Conservation (phyloP, 129 eudicot genomes). For the Lonicera japonica region DNA sequence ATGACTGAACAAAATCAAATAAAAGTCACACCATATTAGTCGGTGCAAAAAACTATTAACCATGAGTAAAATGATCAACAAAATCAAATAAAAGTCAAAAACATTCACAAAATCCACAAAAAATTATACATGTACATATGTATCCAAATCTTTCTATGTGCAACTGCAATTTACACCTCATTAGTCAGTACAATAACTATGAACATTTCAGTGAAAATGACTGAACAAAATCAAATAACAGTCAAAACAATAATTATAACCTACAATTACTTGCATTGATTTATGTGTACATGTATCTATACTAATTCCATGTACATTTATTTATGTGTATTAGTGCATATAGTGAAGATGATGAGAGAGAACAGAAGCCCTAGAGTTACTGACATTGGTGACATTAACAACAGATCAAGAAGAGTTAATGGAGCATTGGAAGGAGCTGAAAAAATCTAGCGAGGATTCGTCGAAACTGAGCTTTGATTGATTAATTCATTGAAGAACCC, state of each 20-base stretch:
- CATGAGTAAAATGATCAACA: no score
- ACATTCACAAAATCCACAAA: neutral
- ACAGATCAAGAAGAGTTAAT: neutral
- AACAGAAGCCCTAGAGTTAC: constrained; percentile 3
- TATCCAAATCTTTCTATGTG: neutral
- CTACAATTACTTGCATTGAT: no score
- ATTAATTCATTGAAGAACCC: no score
- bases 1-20: neutral
- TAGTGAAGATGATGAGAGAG: neutral
- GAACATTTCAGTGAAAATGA: neutral
- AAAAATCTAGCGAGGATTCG: neutral
- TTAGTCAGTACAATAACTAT: neutral
- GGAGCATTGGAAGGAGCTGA: neutral
- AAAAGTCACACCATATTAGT: no score
- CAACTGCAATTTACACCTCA: constrained; percentile 2
- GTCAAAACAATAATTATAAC: no score
- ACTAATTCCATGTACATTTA: no score
- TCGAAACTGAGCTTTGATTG: neutral
- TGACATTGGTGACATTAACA: neutral
- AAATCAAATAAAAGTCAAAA: neutral
- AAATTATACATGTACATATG: neutral
- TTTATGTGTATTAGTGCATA: no score
- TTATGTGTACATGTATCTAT: no score
- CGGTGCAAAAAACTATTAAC: no score
- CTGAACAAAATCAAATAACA: neutral